These are phyloP conservation scores for Apophysomyces variabilis DNA, from an alignment of 371 early-diverging fungal species.

Conservation along the genomic window DNA sequence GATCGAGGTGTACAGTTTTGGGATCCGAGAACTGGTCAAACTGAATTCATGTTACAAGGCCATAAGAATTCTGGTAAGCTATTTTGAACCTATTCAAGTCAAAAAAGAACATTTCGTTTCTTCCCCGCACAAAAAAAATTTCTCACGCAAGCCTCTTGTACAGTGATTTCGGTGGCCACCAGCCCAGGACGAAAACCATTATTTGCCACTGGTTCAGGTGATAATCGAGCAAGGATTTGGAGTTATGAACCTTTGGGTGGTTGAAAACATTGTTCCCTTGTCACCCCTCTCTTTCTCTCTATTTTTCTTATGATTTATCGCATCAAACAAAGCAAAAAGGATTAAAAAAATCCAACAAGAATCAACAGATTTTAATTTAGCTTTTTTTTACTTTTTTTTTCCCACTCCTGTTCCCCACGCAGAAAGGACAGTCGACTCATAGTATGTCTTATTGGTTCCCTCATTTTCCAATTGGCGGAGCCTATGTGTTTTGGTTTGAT, in stretches of 20 bases:
- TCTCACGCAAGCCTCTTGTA: constrained; percentile 4
- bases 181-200: constrained; percentile 78
- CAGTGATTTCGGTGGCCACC: constrained; percentile 91
- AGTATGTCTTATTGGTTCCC: constrained; percentile 5
- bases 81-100: neutral
- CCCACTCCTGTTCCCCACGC: neutral
- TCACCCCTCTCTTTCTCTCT: neutral
- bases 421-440: neutral
- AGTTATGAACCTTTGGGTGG: constrained; percentile 57
- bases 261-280: neutral
- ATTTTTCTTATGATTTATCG: too few species aligned
- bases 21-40: constrained; percentile 82
- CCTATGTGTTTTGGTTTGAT: constrained; percentile 8
- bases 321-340: too few species aligned
- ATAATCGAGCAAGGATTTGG: constrained; percentile 94
- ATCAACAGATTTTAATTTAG: too few species aligned
- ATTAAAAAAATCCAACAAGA: too few species aligned
- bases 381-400: too few species aligned
- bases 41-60: constrained; percentile 93
- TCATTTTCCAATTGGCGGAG: neutral
- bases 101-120: neutral
- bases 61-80: constrained; percentile 91
- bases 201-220: constrained; percentile 98
- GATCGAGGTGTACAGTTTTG: constrained; percentile 96
- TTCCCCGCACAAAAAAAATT: constrained; percentile 3